These are phyloP conservation scores for Astragalus membranaceus DNA, from an alignment of 306 rosid genomes.

Conservation along the genomic window DNA sequence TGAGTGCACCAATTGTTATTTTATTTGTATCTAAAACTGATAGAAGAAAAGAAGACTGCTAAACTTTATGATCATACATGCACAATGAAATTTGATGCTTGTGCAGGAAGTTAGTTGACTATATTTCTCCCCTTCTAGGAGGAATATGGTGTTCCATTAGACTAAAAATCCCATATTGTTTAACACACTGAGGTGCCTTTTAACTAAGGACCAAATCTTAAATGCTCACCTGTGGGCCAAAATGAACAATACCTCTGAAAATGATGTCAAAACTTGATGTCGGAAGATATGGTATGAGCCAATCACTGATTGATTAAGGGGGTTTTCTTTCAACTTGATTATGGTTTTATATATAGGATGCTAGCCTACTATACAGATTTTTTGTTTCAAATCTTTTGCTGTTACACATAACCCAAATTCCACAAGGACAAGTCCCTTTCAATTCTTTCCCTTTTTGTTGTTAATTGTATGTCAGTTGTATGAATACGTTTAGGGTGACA, in stretches of 20 bases:
- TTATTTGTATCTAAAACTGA: neutral
- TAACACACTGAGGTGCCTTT: too few relatives aligned
- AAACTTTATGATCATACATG: neutral
- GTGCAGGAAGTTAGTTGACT: neutral
- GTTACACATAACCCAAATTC: neutral
- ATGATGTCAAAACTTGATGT: too few relatives aligned
- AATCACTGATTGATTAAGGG: neutral
- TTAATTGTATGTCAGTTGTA: neutral
- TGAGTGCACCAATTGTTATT: neutral
- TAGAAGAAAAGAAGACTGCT: neutral
- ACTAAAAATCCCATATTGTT: too few relatives aligned
- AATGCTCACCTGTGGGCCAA: too few relatives aligned
- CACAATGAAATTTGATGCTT: neutral
- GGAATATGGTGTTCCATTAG: neutral
- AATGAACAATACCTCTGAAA: too few relatives aligned
- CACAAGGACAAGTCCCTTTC: neutral
- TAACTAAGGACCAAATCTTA: too few relatives aligned
- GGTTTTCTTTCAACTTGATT: neutral
- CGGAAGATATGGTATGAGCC: neutral
- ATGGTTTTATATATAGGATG: neutral
- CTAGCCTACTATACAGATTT: neutral
- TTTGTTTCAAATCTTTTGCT: too few relatives aligned
- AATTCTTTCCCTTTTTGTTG: neutral
- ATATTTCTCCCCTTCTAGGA: neutral
- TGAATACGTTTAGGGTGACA: slow-evolving; percentile 49